phyloP scores from a whole-genome alignment of 208 protist species.

The Wallacemonas sp. region DNA sequence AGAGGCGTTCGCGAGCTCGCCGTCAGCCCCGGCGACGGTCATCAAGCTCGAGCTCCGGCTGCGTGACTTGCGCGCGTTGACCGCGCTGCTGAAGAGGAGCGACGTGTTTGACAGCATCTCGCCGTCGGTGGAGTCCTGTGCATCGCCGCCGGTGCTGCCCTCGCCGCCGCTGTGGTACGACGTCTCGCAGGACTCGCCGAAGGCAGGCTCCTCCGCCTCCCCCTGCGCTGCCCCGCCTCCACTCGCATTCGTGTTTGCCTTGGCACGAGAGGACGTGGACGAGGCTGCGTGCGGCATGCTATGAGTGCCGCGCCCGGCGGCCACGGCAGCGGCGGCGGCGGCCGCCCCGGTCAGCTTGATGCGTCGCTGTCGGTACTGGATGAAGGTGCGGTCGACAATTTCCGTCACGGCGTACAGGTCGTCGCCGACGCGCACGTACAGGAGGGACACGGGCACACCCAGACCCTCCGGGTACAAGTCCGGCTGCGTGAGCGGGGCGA shows the following conservation, averaged over 20 bases:
- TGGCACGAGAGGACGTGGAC: no score
- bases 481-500: conserved; percentile 26
- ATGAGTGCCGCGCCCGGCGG: background rate
- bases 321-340: conserved; percentile 21
- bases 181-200: background rate
- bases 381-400: conserved; percentile 65
- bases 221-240: no score
- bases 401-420: conserved; percentile 69
- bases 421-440: conserved; percentile 66
- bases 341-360: conserved; percentile 22
- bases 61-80: conserved; percentile 1
- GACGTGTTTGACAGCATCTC: conserved; percentile 10
- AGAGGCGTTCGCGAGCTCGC: conserved; percentile 1
- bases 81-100: conserved; percentile 13
- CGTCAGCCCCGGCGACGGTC: background rate
- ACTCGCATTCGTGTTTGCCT: no score
- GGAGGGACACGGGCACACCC: conserved; percentile 42
- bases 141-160: background rate
- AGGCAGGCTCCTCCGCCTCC: background rate
- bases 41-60: background rate
- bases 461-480: conserved; percentile 44
- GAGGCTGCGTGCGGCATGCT: no score
- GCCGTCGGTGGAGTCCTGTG: background rate
- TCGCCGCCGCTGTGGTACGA: background rate
- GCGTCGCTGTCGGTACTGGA: conserved; percentile 72